Evolutionary conservation across 495 filamentous ascomycete genomes (phyloP).

Genomic region (Penicillium turbatum): DNA sequence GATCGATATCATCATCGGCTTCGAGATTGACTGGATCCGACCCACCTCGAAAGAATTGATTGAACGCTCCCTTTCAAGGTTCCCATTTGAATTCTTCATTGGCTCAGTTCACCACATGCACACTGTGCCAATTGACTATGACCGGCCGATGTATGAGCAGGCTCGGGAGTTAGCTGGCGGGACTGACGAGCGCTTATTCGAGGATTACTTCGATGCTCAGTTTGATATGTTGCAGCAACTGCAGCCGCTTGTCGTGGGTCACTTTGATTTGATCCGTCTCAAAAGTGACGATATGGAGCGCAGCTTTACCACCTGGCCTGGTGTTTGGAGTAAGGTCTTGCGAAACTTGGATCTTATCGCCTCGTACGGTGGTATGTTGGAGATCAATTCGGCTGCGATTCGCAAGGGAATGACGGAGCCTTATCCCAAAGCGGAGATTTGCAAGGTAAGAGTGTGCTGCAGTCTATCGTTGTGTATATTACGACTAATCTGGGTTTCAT

Average conservation of each 20-base stretch:
- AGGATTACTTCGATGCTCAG: slow-evolving; percentile 84
- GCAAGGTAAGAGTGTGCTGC: slow-evolving; percentile 52
- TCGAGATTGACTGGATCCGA: slow-evolving; percentile 90
- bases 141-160: slow-evolving; percentile 60
- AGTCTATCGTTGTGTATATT: not conserved
- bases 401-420: slow-evolving; percentile 88
- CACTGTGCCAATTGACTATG: slow-evolving; percentile 85
- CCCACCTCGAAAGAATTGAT: slow-evolving; percentile 58
- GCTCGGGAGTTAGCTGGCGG: slow-evolving; percentile 55
- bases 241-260: slow-evolving; percentile 77
- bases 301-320: slow-evolving; percentile 48
- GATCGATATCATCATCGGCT: slow-evolving; percentile 82
- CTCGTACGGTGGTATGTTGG: slow-evolving; percentile 73
- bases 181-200: slow-evolving; percentile 67
- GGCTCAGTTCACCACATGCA: slow-evolving; percentile 87
- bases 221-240: slow-evolving; percentile 70
- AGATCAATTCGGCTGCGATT: slow-evolving; percentile 81
- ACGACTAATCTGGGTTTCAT: slow-evolving; percentile 9
- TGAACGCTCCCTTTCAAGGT: slow-evolving; percentile 50
- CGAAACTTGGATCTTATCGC: slow-evolving; percentile 70
- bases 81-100: slow-evolving; percentile 78
- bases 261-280: slow-evolving; percentile 88
- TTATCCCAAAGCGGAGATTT: slow-evolving; percentile 78
- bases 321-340: slow-evolving; percentile 67
- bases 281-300: slow-evolving; percentile 63